Conservation (phyloP, 2,329 filamentous ascomycete genomes). For the Coniochaeta sp. region DNA sequence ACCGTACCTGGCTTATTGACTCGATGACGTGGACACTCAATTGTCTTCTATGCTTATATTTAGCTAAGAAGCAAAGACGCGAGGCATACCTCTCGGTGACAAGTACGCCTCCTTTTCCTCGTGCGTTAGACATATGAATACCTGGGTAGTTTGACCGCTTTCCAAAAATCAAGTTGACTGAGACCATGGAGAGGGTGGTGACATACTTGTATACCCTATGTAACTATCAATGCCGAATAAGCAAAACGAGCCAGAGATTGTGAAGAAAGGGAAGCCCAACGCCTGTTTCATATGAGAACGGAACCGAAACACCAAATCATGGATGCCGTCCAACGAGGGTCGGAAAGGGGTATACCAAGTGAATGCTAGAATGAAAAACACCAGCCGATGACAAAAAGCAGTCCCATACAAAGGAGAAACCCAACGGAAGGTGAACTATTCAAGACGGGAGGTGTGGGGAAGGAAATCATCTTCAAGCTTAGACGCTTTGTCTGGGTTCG, state of each 20-base stretch:
- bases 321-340: not conserved
- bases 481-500: conserved; percentile 30
- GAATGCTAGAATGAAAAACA: conserved; percentile 1
- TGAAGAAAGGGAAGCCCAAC: not conserved
- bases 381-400: not conserved
- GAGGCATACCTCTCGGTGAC: too few species aligned
- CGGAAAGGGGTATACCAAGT: not conserved
- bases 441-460: not conserved
- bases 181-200: not conserved
- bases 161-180: not conserved
- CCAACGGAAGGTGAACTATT: not conserved
- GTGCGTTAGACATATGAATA: too few species aligned
- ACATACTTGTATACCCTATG: not conserved
- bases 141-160: too few species aligned
- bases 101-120: too few species aligned
- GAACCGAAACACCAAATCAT: not conserved
- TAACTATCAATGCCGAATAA: not conserved
- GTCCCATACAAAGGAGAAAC: not conserved
- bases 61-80: too few species aligned
- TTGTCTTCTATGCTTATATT: too few species aligned
- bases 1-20: too few species aligned
- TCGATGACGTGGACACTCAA: too few species aligned
- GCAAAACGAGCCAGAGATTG: not conserved
- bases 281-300: not conserved
- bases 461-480: not conserved